Percentiles rank a stretch among this genome's conserved stretches.
phyloP scores from a whole-genome alignment of 257 asterid genomes.

The Salvia miltiorrhiza region DNA sequence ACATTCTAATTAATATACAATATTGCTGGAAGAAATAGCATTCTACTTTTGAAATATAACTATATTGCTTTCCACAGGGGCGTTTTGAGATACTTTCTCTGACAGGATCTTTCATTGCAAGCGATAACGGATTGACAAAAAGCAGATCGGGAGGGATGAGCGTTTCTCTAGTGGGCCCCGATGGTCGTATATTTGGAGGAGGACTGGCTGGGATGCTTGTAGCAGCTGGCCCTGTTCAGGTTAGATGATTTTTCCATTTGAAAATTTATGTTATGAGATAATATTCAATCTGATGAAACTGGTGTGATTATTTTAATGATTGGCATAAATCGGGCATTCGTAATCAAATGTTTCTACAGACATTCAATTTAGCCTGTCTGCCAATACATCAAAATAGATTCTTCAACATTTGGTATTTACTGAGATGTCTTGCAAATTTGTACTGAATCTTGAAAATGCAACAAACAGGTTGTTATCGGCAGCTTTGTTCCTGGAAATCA shows the following conservation, averaged over 20 bases:
- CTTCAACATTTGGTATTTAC: too few species aligned
- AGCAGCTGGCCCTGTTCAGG: conserved; percentile 92
- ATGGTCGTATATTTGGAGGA: conserved; percentile 93
- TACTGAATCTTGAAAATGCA: conserved; percentile 17
- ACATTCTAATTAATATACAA: background rate
- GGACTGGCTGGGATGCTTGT: conserved; percentile 93
- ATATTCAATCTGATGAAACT: background rate
- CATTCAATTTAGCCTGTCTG: background rate
- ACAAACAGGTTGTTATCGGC: conserved; percentile 81
- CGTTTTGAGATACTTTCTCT: conserved; percentile 79
- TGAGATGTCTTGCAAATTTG: conserved; percentile 2
- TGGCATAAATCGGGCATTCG: background rate
- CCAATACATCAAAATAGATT: too few species aligned
- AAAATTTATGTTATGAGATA: background rate
- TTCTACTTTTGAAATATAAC: background rate
- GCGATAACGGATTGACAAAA: conserved; percentile 67
- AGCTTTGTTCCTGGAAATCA: conserved; percentile 57
- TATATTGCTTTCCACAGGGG: conserved; percentile 48
- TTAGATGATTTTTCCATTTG: conserved; percentile 20
- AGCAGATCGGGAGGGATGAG: conserved; percentile 95
- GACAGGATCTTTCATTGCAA: conserved; percentile 73
- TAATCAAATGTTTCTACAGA: background rate
- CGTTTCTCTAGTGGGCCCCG: conserved; percentile 83
- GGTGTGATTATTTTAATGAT: background rate
- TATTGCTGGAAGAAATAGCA: background rate